Evolutionary conservation across 2,329 filamentous ascomycete species (phyloP).

Genomic region (Chrysoporthe deuterocubensis): DNA sequence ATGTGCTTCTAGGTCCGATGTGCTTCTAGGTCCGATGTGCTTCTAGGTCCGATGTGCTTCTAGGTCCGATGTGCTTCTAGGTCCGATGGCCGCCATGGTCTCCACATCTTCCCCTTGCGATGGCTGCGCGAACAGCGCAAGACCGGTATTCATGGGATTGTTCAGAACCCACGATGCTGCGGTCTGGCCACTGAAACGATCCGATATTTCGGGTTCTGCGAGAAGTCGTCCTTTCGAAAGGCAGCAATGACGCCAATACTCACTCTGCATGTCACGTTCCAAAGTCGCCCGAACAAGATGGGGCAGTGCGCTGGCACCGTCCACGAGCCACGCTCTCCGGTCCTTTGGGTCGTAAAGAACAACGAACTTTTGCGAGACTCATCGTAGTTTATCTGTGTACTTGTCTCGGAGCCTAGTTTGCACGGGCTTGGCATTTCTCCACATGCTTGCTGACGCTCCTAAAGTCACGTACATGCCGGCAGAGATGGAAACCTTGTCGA

Average conservation of each 20-base stretch:
- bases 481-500: constrained; percentile 35
- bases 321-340: constrained; percentile 41
- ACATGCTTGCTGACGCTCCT: constrained; percentile 32
- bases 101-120: not conserved
- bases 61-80: too few species aligned
- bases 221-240: constrained; percentile 27
- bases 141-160: not conserved
- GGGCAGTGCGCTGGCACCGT: constrained; percentile 42
- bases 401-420: constrained; percentile 30
- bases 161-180: constrained; percentile 10
- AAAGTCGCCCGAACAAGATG: constrained; percentile 41
- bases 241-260: constrained; percentile 30
- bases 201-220: not conserved
- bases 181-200: not conserved
- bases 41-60: not conserved
- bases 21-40: too few species aligned
- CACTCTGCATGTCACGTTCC: constrained; percentile 26
- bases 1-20: too few species aligned
- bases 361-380: constrained; percentile 36
- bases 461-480: constrained; percentile 35
- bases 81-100: not conserved
- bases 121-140: constrained; percentile 10
- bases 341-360: constrained; percentile 34
- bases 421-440: constrained; percentile 35
- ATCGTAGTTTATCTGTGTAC: constrained; percentile 36